These are phyloP conservation scores for Rhodotorula toruloides DNA, from an alignment of 768 basidiomycete genomes.

Conservation along the genomic window DNA sequence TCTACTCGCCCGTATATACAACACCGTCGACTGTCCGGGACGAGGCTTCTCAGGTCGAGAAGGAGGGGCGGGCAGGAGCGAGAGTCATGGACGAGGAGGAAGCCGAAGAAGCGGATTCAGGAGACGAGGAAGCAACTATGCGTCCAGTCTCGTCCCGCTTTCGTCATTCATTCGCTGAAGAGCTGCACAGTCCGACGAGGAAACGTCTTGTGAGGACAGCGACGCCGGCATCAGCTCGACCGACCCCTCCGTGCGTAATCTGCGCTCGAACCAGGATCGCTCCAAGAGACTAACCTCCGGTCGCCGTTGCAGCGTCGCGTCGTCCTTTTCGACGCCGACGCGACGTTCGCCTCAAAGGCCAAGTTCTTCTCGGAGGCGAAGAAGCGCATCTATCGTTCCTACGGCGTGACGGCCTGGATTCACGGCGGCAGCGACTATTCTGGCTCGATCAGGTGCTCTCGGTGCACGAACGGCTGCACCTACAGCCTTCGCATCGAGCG, in stretches of 20 bases:
- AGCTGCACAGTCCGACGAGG: constrained; percentile 1
- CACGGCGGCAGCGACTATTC: neutral
- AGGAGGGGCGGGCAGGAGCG: too few species aligned
- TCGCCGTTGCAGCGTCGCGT: neutral
- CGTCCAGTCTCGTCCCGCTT: too few species aligned
- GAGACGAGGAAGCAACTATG: too few species aligned
- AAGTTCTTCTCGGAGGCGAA: neutral
- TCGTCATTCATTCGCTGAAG: too few species aligned
- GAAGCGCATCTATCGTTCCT: neutral
- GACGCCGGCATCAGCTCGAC: neutral
- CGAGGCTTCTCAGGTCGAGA: too few species aligned
- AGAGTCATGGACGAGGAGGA: too few species aligned
- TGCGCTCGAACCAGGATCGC: neutral
- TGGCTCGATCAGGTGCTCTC: neutral
- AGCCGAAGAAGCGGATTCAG: too few species aligned
- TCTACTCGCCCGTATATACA: too few species aligned
- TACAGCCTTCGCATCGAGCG: neutral
- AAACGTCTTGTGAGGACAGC: neutral
- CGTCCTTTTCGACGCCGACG: neutral
- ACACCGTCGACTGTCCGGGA: too few species aligned
- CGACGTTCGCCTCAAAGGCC: neutral
- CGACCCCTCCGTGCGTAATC: neutral
- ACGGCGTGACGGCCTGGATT: neutral
- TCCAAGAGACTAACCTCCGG: neutral
- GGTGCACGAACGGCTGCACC: neutral